phyloP scores from a whole-genome alignment of 352 stramenopile genomes.

The Globisporangium echinulatum region DNA sequence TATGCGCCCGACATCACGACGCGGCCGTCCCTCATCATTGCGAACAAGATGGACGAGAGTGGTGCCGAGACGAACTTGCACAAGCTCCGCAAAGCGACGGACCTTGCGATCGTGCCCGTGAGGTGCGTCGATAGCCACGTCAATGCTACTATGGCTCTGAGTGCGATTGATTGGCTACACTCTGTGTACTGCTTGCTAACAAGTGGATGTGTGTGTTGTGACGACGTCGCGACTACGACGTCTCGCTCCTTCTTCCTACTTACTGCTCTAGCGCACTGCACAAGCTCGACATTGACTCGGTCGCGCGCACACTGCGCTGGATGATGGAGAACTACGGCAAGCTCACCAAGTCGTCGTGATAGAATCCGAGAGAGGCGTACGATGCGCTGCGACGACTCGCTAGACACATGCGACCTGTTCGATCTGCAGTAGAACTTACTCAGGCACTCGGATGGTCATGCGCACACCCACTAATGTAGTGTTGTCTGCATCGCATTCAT shows the following conservation, averaged over 20 bases:
- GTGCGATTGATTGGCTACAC: background rate
- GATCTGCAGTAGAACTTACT: background rate
- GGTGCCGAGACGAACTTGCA: slow-evolving; percentile 77
- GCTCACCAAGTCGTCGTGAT: slow-evolving; percentile 29
- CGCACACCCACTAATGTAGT: too few species aligned
- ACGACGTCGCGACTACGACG: too few species aligned
- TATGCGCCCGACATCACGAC: slow-evolving; percentile 84
- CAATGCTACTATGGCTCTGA: background rate
- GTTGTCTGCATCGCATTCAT: too few species aligned
- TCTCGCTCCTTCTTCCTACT: background rate
- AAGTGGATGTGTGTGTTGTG: too few species aligned
- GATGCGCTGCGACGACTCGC: slow-evolving; percentile 5
- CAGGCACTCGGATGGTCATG: too few species aligned
- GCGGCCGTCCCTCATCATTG: slow-evolving; percentile 77
- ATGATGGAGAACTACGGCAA: slow-evolving; percentile 63
- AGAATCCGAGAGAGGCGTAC: background rate
- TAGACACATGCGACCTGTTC: slow-evolving; percentile 18
- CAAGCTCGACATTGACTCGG: slow-evolving; percentile 81
- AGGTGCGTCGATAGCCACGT: slow-evolving; percentile 25
- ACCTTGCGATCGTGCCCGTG: slow-evolving; percentile 74
- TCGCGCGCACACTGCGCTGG: slow-evolving; percentile 66
- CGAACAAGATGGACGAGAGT: slow-evolving; percentile 88
- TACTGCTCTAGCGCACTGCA: slow-evolving; percentile 55
- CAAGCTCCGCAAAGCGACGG: slow-evolving; percentile 59
- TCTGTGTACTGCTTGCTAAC: background rate